Evolutionary conservation across 139 green algal species (phyloP), one percentile per base, ranked within the genome.

Genomic region (Chlorella ohadii): DNA sequence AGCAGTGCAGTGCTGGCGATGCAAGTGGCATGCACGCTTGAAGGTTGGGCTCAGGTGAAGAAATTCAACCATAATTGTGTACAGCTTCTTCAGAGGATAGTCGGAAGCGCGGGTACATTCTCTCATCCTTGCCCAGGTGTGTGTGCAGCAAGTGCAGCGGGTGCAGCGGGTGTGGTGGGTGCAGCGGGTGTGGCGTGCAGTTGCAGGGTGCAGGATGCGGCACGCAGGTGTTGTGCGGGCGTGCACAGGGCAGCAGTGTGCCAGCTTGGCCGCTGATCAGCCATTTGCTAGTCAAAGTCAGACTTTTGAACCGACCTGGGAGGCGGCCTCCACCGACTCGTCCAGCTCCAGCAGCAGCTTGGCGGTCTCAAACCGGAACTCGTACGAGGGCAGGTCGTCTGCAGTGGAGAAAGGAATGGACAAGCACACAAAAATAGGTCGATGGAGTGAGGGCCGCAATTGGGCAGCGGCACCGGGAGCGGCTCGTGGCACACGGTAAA

Each of bases 311-410:
- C 85, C 25, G 72, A 94, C 93, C 85, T 95, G 79, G 25, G 92
- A 90, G 12, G 94, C 93, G 0, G 82, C 80, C 0, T 94, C 89
- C 19, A 90, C 93, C 0, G 79, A 87, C 0, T 93, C 91, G 25
- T 97, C 94, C 80, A 98, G 91, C 82, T 97, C 94, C 61, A 98
- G 87, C 76, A 98, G 86, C 89, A 98, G 89, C 89, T 97, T 97
- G 17, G 93, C 95, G 34, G 86, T 90, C 86, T 97, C 94, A 55
- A 97, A 92, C 20, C 95, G 83, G 87, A 97, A 96, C 89, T 97
- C 95, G 65, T 93, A 97, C 0, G 83, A 90, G 3, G 93, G 93
- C 33, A 89, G 67, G 5, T 65, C 74, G 41, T 78, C 67, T 73
- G 67, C 67, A n/a, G 67, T 27, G 13, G 65, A 17, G 16, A 33